Percentiles rank a stretch among this genome's conserved stretches.
These are phyloP conservation scores for Fusarium sp. DNA, from an alignment of 2,329 filamentous ascomycete species.

Conservation along the genomic window DNA sequence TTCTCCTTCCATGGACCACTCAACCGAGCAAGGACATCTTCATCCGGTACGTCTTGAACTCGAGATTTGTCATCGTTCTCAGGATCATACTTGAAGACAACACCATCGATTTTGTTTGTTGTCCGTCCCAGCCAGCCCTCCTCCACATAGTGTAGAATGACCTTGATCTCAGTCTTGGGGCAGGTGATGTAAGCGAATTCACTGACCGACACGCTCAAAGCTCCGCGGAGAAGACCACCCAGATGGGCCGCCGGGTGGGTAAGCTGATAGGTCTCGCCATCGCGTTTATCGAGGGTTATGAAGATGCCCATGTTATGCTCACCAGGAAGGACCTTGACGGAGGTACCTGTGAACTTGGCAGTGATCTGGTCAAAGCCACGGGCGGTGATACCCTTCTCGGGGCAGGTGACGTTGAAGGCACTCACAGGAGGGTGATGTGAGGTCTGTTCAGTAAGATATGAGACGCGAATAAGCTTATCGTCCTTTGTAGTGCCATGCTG, in stretches of 20 bases:
- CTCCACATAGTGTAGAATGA: constrained; percentile 91
- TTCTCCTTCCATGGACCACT: constrained; percentile 88
- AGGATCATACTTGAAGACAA: constrained; percentile 91
- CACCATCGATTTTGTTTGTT: constrained; percentile 91
- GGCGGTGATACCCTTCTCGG: constrained; percentile 88
- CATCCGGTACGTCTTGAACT: constrained; percentile 88
- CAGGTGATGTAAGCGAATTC: constrained; percentile 92
- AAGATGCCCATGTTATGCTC: constrained; percentile 97
- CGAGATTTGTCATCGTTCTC: constrained; percentile 83
- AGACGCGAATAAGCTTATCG: constrained; percentile 77
- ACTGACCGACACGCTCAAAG: constrained; percentile 89
- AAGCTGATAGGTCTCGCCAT: constrained; percentile 92
- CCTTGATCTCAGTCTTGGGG: constrained; percentile 89
- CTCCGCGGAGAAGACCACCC: constrained; percentile 86
- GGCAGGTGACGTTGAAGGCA: constrained; percentile 93
- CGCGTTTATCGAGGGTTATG: constrained; percentile 82
- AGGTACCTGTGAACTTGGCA: constrained; percentile 97
- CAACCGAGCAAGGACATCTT: constrained; percentile 84
- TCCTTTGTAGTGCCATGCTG: constrained; percentile 60
- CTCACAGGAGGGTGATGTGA: constrained; percentile 98
- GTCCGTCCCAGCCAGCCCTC: constrained; percentile 94
- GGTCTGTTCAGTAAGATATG: constrained; percentile 96
- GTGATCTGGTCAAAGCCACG: constrained; percentile 95
- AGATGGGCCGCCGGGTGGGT: constrained; percentile 95
- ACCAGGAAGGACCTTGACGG: constrained; percentile 89